These are phyloP conservation scores for Talaromyces sp. DNA, from an alignment of 2,329 filamentous ascomycete species.

Conservation along the genomic window DNA sequence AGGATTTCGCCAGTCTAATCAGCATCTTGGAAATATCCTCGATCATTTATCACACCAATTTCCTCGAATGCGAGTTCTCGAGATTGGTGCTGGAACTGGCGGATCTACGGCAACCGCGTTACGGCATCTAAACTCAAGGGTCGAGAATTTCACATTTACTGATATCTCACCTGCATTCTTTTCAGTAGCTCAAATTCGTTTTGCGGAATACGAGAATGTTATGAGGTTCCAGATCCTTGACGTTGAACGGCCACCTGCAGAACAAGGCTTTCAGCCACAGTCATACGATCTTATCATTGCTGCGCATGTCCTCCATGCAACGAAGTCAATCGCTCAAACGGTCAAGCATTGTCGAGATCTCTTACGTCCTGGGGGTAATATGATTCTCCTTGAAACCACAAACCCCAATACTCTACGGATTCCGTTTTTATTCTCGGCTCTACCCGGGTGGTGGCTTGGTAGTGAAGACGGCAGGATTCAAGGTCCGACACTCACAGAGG, in stretches of 20 bases:
- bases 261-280: constrained; percentile 29
- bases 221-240: constrained; percentile 30
- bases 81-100: constrained; percentile 33
- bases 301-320: constrained; percentile 35
- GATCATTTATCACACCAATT: constrained; percentile 39
- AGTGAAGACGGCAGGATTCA: background rate
- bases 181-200: constrained; percentile 11
- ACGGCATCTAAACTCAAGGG: constrained; percentile 21
- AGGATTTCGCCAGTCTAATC: constrained; percentile 18
- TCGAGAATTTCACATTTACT: constrained; percentile 26
- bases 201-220: background rate
- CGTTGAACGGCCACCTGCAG: constrained; percentile 25
- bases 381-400: constrained; percentile 45
- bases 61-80: constrained; percentile 45
- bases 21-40: constrained; percentile 24
- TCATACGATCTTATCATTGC: constrained; percentile 35
- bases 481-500: constrained; percentile 1
- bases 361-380: constrained; percentile 42
- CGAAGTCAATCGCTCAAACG: constrained; percentile 22
- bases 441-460: constrained; percentile 29
- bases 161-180: constrained; percentile 21
- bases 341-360: constrained; percentile 27
- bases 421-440: background rate
- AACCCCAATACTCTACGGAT: background rate
- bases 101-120: constrained; percentile 40